Base-by-base conservation (phyloP, 2,329 filamentous ascomycete genomes). In the Diaporthe citrichinensis region DNA sequence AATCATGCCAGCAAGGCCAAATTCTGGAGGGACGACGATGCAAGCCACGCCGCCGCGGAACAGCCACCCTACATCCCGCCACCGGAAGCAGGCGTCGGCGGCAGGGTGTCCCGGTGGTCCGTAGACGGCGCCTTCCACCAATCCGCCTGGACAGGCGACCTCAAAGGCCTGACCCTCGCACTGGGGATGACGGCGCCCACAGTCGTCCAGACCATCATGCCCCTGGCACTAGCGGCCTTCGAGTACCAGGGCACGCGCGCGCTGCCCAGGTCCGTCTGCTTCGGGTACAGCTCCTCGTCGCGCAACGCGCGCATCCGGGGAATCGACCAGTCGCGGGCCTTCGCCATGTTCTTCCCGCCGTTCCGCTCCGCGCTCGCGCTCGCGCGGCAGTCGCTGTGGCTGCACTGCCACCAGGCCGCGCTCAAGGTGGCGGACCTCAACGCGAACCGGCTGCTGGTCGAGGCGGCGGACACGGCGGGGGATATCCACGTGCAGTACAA, bases 371-470 rank as follows among this genome's bases (percentile, higher is more conserved):
- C 36, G 0, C 31, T 72, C 15, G 34, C 46, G n/a, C 34, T 62
- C 34, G 71, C 71, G 3, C 23, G 15, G 57, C 57, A 62, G n/a
- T 72, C 71, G 6, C n/a, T 72, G 57, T 72, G 71, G 71, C 9
- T 72, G 31, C 71, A 72, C 58, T 31, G 58, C 34, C 71, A 62
- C 34, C 58, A 72, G 9, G 71, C 57, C 15, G 58, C 71, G n/a
- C 58, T 72, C 46, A 72, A 72, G 71, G 8, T 9, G 3, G 71
- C 57, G 31, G 57, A 72, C 44, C 20, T 51, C n/a, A 28, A 23
- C 44, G 25, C 58, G 34, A 49, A 73, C 58, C 10, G 34, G 12
- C 20, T n/a, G 58, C 71, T 53, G 25, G 58, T 65, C 17, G 36
- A 44, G 46, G 34, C 46, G 0, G 34, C 49, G 3, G 31, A 23